These are phyloP conservation scores for Phycomyces blakesleeanus DNA, from an alignment of 192 early-diverging fungal genomes.

Conservation along the genomic window DNA sequence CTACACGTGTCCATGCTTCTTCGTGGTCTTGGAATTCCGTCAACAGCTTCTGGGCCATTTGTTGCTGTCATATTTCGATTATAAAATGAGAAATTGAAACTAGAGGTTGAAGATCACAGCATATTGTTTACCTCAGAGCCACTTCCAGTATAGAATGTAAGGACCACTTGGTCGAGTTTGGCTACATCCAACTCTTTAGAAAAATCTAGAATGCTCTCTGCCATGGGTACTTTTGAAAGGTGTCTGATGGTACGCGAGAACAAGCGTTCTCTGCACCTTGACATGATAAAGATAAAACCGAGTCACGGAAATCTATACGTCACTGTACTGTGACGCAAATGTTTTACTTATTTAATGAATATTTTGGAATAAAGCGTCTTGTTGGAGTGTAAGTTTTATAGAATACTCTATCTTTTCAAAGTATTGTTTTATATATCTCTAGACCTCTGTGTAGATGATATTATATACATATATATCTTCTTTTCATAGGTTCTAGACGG, in stretches of 20 bases:
- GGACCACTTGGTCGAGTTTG: conserved; percentile 87
- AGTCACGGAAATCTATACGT: not conserved
- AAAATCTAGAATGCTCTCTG: conserved; percentile 83
- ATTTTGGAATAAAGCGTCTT: not conserved
- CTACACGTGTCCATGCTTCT: conserved; percentile 93
- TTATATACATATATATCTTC: no score
- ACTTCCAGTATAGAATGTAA: conserved; percentile 69
- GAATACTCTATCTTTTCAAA: no score
- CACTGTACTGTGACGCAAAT: not conserved
- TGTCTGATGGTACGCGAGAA: conserved; percentile 1
- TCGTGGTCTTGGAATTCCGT: conserved; percentile 94
- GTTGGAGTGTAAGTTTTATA: no score
- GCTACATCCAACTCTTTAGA: conserved; percentile 80
- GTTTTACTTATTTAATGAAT: not conserved
- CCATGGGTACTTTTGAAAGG: conserved; percentile 3
- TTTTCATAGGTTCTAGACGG: no score
- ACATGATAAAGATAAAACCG: not conserved
- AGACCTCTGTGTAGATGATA: no score
- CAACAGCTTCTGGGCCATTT: conserved; percentile 79
- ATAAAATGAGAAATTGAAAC: no score
- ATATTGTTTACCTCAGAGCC: conserved; percentile 56
- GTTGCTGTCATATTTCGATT: conserved; percentile 57
- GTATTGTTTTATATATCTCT: no score
- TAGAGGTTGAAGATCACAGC: no score
- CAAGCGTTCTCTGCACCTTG: not conserved